Evolutionary conservation across 208 protist genomes (phyloP), one percentile per base, ranked within the genome.

Genomic region (Leishmania amazonensis): DNA sequence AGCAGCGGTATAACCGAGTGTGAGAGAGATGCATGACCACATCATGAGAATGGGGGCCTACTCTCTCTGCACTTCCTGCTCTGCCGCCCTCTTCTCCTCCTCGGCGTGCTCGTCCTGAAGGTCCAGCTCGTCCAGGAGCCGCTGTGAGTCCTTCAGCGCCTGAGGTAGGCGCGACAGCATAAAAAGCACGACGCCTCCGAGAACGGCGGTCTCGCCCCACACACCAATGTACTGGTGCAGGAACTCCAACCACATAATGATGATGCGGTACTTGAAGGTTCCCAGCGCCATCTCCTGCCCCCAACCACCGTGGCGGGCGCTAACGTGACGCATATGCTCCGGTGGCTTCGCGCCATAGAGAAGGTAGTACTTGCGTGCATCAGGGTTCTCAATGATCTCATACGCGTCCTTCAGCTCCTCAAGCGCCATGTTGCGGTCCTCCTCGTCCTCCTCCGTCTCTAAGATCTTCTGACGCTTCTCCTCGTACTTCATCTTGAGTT

Each of bases 301-400:
- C 94, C 92, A 96, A 24, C 95, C 95, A 65, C 95, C 95, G 75
- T 95, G 89, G 49, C 89, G 87, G 31, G 93, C 85, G 72, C 91
- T 93, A 19, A 91, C 81, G 79, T 96, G 85, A 53, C 93, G 91
- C 95, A 98, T 97, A 67, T 90, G 73, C 84, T 95, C 93, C 31
- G 95, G 95, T 24, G 95, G 93, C 80, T 96, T 97, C 28, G 85
- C 83, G 28, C 94, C 95, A 80, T 98, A 98, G 28, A 98, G 86
- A 60, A 97, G 87, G 86, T 98, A 98, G 87, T 96, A 98, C 84
- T 93, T 95, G 62, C 91, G 82, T 6, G 93, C 93, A 42, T 98
- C 94, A 53, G 93, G 86, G 79, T 95, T 88, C 28, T 93, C 85
- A 64, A 97, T 86, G 83, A 96, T 96, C 47, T 97, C 94, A 81